phyloP scores from a whole-genome alignment of 106 monocot genomes.

The Platanthera guangdongensis region DNA sequence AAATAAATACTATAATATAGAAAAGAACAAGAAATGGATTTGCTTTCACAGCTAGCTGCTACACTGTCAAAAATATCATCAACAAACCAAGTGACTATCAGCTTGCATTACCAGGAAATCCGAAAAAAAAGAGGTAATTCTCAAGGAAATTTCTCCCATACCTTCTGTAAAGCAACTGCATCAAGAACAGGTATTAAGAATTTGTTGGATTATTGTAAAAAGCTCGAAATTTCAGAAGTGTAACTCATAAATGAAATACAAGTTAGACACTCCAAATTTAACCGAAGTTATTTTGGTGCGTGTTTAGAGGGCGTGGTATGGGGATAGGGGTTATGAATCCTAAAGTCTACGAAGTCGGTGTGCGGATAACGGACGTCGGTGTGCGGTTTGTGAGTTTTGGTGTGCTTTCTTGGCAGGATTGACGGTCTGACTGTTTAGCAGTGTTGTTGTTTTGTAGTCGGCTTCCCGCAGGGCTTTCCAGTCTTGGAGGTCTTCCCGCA shows the following conservation, averaged over 20 bases:
- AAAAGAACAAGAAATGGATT: conserved; percentile 17
- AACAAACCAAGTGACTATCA: not conserved
- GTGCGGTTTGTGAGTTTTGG: too few relatives aligned
- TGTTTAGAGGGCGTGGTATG: too few relatives aligned
- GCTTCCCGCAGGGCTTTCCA: too few relatives aligned
- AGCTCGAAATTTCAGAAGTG: not conserved
- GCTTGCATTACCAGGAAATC: too few relatives aligned
- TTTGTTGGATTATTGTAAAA: not conserved
- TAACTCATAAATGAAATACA: conserved; percentile 40
- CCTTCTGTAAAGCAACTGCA: conserved; percentile 28
- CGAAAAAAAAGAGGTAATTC: conserved; percentile 14
- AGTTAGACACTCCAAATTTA: conserved; percentile 12
- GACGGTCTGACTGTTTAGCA: too few relatives aligned
- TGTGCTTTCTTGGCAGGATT: too few relatives aligned
- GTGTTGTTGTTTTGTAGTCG: too few relatives aligned
- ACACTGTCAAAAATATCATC: not conserved
- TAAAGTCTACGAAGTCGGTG: too few relatives aligned
- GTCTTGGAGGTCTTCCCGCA: too few relatives aligned
- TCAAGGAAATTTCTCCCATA: conserved; percentile 35
- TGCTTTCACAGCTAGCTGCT: conserved; percentile 16
- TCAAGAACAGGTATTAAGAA: not conserved
- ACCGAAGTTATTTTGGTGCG: too few relatives aligned
- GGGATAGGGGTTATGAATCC: too few relatives aligned
- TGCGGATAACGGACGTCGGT: too few relatives aligned
- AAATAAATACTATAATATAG: conserved; percentile 12